Percentiles rank a stretch among this genome's conserved stretches.
phyloP scores from a whole-genome alignment of 768 basidiomycete genomes.

The Suillus decipiens region DNA sequence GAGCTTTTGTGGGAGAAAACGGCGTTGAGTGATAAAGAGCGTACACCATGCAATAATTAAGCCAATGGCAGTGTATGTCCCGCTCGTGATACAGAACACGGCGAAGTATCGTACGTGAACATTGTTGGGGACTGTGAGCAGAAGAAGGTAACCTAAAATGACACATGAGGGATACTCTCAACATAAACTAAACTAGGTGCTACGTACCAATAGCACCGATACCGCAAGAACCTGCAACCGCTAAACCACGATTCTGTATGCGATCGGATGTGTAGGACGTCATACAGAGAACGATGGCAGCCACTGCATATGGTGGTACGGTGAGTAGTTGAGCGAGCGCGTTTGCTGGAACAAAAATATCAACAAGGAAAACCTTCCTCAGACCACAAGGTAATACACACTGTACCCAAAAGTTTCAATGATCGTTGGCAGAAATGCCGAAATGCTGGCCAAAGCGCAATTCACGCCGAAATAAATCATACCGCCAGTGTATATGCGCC shows the following conservation, averaged over 20 bases:
- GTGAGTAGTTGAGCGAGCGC: slow-evolving; percentile 73
- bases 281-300: slow-evolving; percentile 59
- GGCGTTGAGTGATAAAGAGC: slow-evolving; percentile 24
- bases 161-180: slow-evolving; percentile 48
- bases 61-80: slow-evolving; percentile 77
- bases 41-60: slow-evolving; percentile 77
- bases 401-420: slow-evolving; percentile 72
- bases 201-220: slow-evolving; percentile 30
- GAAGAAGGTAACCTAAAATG: slow-evolving; percentile 56
- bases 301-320: slow-evolving; percentile 79
- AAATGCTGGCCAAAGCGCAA: slow-evolving; percentile 74
- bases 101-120: slow-evolving; percentile 74
- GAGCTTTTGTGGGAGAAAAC: neutral
- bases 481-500: slow-evolving; percentile 69
- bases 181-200: slow-evolving; percentile 34
- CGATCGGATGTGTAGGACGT: slow-evolving; percentile 68
- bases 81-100: slow-evolving; percentile 73
- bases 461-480: slow-evolving; percentile 80
- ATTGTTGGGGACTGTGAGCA: slow-evolving; percentile 55
- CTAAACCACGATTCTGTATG: slow-evolving; percentile 57
- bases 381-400: slow-evolving; percentile 35
- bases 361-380: neutral
- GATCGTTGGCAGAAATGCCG: slow-evolving; percentile 84
- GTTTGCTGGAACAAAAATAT: slow-evolving; percentile 42
- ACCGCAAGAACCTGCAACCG: slow-evolving; percentile 31